Percentiles rank a stretch among this genome's conserved stretches.
Evolutionary conservation across 768 basidiomycete species (phyloP).

Genomic region (Psilocybe cyanescens): DNA sequence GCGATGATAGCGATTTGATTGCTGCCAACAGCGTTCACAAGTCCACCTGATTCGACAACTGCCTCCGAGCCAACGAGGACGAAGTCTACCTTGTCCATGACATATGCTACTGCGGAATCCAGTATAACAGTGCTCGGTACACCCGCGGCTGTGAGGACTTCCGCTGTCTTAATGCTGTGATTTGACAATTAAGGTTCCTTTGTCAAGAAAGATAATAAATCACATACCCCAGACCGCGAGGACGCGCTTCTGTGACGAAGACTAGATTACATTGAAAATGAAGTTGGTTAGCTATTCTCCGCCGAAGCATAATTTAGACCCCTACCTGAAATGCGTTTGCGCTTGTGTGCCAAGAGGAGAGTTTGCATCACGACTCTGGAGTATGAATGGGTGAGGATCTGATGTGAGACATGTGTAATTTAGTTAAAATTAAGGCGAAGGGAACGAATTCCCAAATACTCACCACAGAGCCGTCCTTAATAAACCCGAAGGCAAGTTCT

Average conservation of each 20-base stretch:
- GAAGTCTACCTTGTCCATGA: constrained; percentile 96
- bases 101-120: constrained; percentile 95
- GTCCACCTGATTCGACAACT: constrained; percentile 94
- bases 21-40: constrained; percentile 92
- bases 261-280: constrained; percentile 47
- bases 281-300: constrained; percentile 13
- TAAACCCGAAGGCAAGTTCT: constrained; percentile 85
- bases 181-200: constrained; percentile 20
- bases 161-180: constrained; percentile 86
- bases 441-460: constrained; percentile 21
- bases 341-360: constrained; percentile 85
- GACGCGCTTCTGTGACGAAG: constrained; percentile 95
- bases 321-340: constrained; percentile 84
- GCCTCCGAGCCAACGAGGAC: constrained; percentile 97
- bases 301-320: constrained; percentile 14
- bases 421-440: constrained; percentile 6
- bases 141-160: constrained; percentile 83
- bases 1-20: constrained; percentile 98
- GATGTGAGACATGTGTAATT: constrained; percentile 20
- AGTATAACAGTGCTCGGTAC: constrained; percentile 94
- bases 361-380: constrained; percentile 96
- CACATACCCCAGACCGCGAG: constrained; percentile 83
- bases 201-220: constrained; percentile 19
- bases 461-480: constrained; percentile 93
- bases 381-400: constrained; percentile 98